A percentile compares a stretch with the other conserved stretches of the same genome.
Conservation (phyloP, 495 filamentous ascomycete species). For the Corynascus novoguineensis region DNA sequence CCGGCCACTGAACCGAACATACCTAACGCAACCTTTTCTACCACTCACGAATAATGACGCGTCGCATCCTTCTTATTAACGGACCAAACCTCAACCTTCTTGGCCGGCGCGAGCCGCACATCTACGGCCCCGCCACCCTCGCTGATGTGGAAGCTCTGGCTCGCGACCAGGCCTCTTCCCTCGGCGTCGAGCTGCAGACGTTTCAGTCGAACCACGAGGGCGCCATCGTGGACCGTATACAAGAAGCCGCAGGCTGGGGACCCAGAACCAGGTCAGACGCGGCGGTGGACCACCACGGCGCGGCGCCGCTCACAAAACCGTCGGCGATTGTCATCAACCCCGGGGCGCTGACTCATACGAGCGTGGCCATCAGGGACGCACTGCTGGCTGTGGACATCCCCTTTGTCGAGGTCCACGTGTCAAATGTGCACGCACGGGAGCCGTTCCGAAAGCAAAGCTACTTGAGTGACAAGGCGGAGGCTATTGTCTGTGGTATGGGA, state of each 20-base stretch:
- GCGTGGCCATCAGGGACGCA: slow-evolving; percentile 63
- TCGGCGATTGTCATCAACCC: slow-evolving; percentile 66
- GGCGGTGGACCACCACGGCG: slow-evolving; percentile 7
- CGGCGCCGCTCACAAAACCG: slow-evolving; percentile 25
- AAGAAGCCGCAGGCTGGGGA: slow-evolving; percentile 41
- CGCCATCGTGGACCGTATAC: slow-evolving; percentile 56
- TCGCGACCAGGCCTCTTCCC: slow-evolving; percentile 37
- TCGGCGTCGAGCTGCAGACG: slow-evolving; percentile 40
- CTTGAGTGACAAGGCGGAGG: slow-evolving; percentile 64
- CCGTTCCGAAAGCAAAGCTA: slow-evolving; percentile 58
- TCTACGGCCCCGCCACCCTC: slow-evolving; percentile 64
- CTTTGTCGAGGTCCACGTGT: slow-evolving; percentile 67
- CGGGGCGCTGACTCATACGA: slow-evolving; percentile 63
- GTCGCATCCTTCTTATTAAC: slow-evolving; percentile 68
- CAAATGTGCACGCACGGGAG: slow-evolving; percentile 63
- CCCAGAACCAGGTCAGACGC: no score
- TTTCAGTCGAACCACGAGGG: slow-evolving; percentile 69
- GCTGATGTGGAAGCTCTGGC: slow-evolving; percentile 48
- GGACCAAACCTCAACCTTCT: slow-evolving; percentile 78
- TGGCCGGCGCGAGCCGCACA: slow-evolving; percentile 63
- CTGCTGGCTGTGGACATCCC: slow-evolving; percentile 57
- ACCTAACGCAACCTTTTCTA: background rate
- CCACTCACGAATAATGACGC: slow-evolving; percentile 28
- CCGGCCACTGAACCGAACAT: no score
- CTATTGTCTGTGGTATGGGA: slow-evolving; percentile 62